Base-by-base conservation (phyloP, 1,284 basidiomycete genomes). In the Ceraceosorus guamensis region DNA sequence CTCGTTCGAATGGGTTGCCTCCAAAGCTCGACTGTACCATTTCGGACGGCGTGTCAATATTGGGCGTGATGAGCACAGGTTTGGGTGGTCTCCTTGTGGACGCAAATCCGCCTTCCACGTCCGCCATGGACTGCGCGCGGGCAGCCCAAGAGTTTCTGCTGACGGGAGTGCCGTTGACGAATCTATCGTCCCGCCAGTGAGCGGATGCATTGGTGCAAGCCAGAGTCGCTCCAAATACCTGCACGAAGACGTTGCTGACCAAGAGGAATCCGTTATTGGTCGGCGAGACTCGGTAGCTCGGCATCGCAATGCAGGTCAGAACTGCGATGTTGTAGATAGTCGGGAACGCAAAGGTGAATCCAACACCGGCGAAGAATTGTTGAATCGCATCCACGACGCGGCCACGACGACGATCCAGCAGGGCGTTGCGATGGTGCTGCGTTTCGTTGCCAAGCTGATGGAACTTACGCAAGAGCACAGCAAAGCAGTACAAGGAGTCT, bases 221-320 rank as follows among this genome's bases (percentile, higher is more conserved):
- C 6, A 67, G 56, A 8, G 63, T 60, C 10, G 65, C 62, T 39
- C 65, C 65, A 35, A 64, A 64, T 0, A 60, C 60, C 34, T 65
- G 62, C 4, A 67, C 60, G 50, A 64, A 67, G 39, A 67, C 59
- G 43, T 67, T 67, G 58, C 62, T 60, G n/a, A 67, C 65, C 18
- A 67, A 55, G 55, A 67, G 57, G 60, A 62, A 65, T 18, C 65
- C 65, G 55, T 64, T 56, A 39, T 65, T 56, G 52, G 53, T 54
- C 31, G 57, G 37, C 4, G 41, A 37, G 2, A 65, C 53, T n/a
- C n/a, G n/a, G n/a, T n/a, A n/a, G 14, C 8, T n/a, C 37, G 43
- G 24, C 2, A 62, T 50, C 4, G 56, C 56, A 34, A 56, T 57
- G 34, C 53, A 60, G 5, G 61, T n/a, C 10, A 67, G 56, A 5